Conservation (phyloP, 78 protist species). For the Parvularia atlantis region DNA sequence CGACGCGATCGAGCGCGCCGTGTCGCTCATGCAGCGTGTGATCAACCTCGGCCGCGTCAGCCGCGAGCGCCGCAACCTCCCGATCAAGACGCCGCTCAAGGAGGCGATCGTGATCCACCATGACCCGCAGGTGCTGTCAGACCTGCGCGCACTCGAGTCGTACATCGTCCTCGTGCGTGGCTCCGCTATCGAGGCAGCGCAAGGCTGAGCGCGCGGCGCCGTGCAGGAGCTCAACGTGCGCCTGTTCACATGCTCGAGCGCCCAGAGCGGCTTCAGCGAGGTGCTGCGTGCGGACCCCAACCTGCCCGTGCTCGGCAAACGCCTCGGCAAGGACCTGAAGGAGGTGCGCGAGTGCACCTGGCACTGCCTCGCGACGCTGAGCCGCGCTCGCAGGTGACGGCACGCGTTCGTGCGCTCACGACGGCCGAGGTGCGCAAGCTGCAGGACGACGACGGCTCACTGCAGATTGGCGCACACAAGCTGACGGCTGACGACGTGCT, state of each 20-base stretch:
- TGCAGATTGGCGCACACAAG: background rate
- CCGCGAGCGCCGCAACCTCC: slow-evolving; percentile 67
- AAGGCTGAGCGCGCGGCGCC: background rate
- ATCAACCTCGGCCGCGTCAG: slow-evolving; percentile 62
- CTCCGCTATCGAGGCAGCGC: background rate
- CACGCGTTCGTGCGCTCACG: background rate
- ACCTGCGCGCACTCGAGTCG: slow-evolving; percentile 25
- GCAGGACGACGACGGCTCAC: background rate
- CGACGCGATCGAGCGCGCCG: slow-evolving; percentile 38
- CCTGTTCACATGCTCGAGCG: background rate
- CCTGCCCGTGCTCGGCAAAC: background rate
- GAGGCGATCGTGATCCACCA: slow-evolving; percentile 30
- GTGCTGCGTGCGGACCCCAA: background rate
- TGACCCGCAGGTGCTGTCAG: slow-evolving; percentile 28
- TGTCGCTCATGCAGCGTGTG: slow-evolving; percentile 77
- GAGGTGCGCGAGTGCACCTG: background rate
- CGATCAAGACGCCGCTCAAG: slow-evolving; percentile 48
- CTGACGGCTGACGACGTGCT: slow-evolving; percentile 20
- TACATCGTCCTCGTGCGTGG: slow-evolving; percentile 31
- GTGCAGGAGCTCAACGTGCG: background rate
- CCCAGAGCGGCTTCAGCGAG: background rate
- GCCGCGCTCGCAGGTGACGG: background rate
- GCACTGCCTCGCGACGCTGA: too few relatives aligned
- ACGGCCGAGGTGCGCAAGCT: background rate
- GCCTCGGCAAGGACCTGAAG: background rate